Evolutionary conservation across 1,284 basidiomycete genomes (phyloP).

Genomic region (Taiwanofungus camphoratus): DNA sequence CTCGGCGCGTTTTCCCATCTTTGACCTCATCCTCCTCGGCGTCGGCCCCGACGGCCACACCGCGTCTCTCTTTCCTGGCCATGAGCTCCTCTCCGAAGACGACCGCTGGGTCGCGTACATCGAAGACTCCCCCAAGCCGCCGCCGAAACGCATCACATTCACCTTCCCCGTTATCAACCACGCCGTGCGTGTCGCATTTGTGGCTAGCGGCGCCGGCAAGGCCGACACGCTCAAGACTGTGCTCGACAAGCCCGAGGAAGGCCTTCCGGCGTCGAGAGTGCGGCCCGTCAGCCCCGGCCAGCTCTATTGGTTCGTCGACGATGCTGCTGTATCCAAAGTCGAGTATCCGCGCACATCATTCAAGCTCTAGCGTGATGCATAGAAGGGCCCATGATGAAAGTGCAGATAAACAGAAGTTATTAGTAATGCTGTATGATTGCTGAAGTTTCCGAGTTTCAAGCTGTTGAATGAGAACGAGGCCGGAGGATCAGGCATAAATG

Average conservation of each 20-base stretch:
- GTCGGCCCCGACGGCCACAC: conserved; percentile 97
- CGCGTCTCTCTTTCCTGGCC: conserved; percentile 91
- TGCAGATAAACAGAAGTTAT: conserved; percentile 1
- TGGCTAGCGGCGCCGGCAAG: conserved; percentile 82
- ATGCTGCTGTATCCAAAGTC: conserved; percentile 67
- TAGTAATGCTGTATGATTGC: background rate
- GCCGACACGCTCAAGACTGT: conserved; percentile 70
- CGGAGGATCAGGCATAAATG: conserved; percentile 7
- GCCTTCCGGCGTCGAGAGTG: conserved; percentile 82
- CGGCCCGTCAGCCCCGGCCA: conserved; percentile 77
- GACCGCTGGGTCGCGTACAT: conserved; percentile 94
- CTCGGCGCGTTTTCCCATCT: conserved; percentile 89
- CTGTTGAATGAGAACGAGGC: conserved; percentile 2
- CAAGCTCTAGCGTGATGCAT: conserved; percentile 35
- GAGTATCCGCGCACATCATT: conserved; percentile 50
- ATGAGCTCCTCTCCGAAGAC: conserved; percentile 78
- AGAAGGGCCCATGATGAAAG: background rate
- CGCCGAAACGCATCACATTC: conserved; percentile 85
- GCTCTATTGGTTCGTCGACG: conserved; percentile 89
- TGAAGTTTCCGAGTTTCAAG: conserved; percentile 8
- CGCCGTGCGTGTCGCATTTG: conserved; percentile 83
- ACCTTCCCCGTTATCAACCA: conserved; percentile 93
- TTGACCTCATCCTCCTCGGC: conserved; percentile 91
- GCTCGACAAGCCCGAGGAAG: conserved; percentile 77
- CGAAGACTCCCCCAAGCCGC: conserved; percentile 92